phyloP scores from a whole-genome alignment of 306 rosid species.

The Prunus mira region DNA sequence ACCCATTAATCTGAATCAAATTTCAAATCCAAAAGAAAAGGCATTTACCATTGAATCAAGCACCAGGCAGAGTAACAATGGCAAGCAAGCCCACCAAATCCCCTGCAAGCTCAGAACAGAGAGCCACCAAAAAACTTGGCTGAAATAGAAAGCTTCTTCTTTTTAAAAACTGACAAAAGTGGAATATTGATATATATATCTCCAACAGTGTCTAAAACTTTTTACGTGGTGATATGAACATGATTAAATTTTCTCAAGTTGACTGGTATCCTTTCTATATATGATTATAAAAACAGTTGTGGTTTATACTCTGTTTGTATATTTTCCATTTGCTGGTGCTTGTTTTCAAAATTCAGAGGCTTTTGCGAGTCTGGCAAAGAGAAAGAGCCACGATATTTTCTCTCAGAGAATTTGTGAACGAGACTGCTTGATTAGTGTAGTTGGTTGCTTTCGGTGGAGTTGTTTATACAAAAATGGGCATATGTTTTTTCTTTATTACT shows the following conservation, averaged over 20 bases:
- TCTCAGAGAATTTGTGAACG: not conserved
- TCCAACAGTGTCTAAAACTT: not conserved
- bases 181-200: not conserved
- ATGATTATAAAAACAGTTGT: not conserved
- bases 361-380: slow-evolving; percentile 44
- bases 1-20: not conserved
- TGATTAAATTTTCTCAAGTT: not conserved
- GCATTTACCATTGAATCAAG: slow-evolving; percentile 22
- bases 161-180: not conserved
- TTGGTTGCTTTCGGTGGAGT: not conserved
- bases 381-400: slow-evolving; percentile 42
- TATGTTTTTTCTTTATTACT: not conserved
- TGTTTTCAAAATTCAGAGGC: not conserved
- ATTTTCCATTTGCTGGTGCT: not conserved
- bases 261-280: not conserved
- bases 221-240: not conserved
- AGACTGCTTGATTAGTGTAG: not conserved
- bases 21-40: not conserved
- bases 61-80: slow-evolving; percentile 12
- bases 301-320: not conserved
- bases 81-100: not conserved
- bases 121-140: not conserved
- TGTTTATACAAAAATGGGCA: not conserved
- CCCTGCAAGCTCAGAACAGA: slow-evolving; percentile 15
- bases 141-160: not conserved